Conservation (phyloP, 169 alveolate genomes). For the Cryptosporidium ryanae region DNA sequence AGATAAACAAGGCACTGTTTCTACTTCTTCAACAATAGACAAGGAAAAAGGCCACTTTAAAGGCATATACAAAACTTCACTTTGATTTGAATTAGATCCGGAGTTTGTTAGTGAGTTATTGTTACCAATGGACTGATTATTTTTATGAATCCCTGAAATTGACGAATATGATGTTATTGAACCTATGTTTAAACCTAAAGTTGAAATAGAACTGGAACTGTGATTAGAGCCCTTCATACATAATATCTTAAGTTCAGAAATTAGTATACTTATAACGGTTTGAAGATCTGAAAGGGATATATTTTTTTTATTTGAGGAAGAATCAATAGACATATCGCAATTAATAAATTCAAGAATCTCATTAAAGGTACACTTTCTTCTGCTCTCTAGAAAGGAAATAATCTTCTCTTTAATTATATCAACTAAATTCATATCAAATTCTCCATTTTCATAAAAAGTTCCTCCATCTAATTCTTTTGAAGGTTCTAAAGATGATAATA, state of each 20-base stretch:
- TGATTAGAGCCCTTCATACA: slow-evolving; percentile 77
- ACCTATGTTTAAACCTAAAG: background rate
- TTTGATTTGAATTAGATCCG: background rate
- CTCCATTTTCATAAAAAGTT: slow-evolving; percentile 91
- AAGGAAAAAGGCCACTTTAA: slow-evolving; percentile 40
- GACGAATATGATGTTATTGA: slow-evolving; percentile 79
- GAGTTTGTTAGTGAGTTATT: slow-evolving; percentile 51
- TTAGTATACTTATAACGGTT: slow-evolving; percentile 78
- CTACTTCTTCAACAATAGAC: slow-evolving; percentile 77
- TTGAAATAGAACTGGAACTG: background rate
- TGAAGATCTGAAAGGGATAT: slow-evolving; percentile 76
- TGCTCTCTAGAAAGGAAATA: slow-evolving; percentile 74
- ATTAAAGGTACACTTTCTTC: slow-evolving; percentile 52
- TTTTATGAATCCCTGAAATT: slow-evolving; percentile 33
- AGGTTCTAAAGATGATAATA: slow-evolving; percentile 88
- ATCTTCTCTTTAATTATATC: slow-evolving; percentile 82
- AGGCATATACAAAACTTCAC: slow-evolving; percentile 35
- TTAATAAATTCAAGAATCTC: slow-evolving; percentile 77
- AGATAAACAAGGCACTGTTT: slow-evolving; percentile 80
- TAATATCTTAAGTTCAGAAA: slow-evolving; percentile 75
- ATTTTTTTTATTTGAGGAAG: slow-evolving; percentile 76
- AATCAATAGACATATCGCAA: slow-evolving; percentile 74
- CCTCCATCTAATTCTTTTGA: slow-evolving; percentile 92
- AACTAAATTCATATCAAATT: slow-evolving; percentile 89
- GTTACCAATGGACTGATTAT: background rate